These are phyloP conservation scores for Aspergillus saccharolyticus DNA, from an alignment of 495 filamentous ascomycete genomes.

Conservation along the genomic window DNA sequence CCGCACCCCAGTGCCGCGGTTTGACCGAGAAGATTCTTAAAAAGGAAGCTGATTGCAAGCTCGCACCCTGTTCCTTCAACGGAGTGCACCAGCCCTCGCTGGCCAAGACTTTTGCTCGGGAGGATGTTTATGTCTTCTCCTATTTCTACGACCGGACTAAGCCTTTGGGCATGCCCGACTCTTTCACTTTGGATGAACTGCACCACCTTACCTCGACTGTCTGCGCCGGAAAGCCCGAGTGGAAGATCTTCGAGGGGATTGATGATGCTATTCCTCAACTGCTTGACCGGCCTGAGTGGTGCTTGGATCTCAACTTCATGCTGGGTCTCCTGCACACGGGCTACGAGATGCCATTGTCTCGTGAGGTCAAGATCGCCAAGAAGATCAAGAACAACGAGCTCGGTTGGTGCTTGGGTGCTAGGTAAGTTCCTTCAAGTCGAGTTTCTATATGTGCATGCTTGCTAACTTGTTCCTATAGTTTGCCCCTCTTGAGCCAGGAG, in stretches of 20 bases:
- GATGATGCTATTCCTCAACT: slow-evolving; percentile 70
- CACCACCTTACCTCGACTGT: slow-evolving; percentile 77
- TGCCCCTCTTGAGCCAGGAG: slow-evolving; percentile 67
- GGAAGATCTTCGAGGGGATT: slow-evolving; percentile 72
- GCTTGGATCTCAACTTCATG: slow-evolving; percentile 95
- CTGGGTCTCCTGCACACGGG: slow-evolving; percentile 85
- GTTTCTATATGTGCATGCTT: slow-evolving; percentile 8
- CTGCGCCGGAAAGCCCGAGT: slow-evolving; percentile 69
- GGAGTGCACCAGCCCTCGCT: slow-evolving; percentile 92
- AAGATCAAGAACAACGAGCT: slow-evolving; percentile 96
- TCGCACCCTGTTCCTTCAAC: slow-evolving; percentile 94
- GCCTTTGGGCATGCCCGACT: slow-evolving; percentile 91
- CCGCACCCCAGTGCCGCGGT: slow-evolving; percentile 81
- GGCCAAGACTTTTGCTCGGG: slow-evolving; percentile 83
- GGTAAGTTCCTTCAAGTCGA: slow-evolving; percentile 49
- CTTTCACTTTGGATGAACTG: slow-evolving; percentile 84
- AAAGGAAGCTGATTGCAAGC: slow-evolving; percentile 75
- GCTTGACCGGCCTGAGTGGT: slow-evolving; percentile 75
- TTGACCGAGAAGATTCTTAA: slow-evolving; percentile 85
- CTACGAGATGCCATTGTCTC: slow-evolving; percentile 94
- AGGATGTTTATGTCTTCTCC: slow-evolving; percentile 94
- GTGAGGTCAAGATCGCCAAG: slow-evolving; percentile 96
- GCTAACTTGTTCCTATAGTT: slow-evolving; percentile 46
- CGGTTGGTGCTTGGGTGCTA: slow-evolving; percentile 96
- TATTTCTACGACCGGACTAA: slow-evolving; percentile 95